Percentiles rank a stretch among this genome's conserved stretches.
Evolutionary conservation across 1,284 basidiomycete species (phyloP).

Genomic region (Ceratobasidium sp.): DNA sequence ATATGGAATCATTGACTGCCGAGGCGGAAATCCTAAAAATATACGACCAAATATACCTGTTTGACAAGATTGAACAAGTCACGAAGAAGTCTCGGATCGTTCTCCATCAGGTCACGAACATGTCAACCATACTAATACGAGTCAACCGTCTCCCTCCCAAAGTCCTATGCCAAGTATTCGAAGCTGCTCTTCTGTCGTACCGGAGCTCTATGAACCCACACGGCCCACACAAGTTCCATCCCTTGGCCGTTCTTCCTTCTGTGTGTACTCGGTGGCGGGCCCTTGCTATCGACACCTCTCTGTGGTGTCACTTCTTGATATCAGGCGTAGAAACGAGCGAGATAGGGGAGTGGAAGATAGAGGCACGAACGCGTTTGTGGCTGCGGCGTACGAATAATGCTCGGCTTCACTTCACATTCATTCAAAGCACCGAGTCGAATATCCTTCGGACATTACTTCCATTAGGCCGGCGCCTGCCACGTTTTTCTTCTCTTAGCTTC

Average conservation of each 20-base stretch:
- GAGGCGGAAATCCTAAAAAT: too few species aligned
- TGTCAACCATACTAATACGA: not conserved
- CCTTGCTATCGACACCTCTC: not conserved
- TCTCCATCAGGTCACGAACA: not conserved
- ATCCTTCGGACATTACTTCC: too few species aligned
- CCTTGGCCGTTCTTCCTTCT: not conserved
- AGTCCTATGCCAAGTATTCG: not conserved
- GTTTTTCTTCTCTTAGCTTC: too few species aligned
- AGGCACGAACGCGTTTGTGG: not conserved
- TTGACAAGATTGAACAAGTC: too few species aligned
- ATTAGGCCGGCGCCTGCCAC: too few species aligned
- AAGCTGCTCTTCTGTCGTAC: not conserved
- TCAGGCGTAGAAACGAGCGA: not conserved
- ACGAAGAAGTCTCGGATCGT: not conserved
- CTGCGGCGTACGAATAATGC: not conserved
- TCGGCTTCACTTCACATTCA: not conserved
- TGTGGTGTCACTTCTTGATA: not conserved
- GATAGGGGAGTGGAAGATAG: not conserved
- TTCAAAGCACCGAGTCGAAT: too few species aligned
- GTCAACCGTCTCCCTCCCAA: slow-evolving; percentile 4
- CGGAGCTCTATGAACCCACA: too few species aligned
- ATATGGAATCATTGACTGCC: too few species aligned
- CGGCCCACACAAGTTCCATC: not conserved
- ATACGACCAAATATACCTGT: too few species aligned
- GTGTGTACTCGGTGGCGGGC: slow-evolving; percentile 13